Base-by-base conservation (phyloP, 495 filamentous ascomycete species). In the Beverwykella pulmonaria region DNA sequence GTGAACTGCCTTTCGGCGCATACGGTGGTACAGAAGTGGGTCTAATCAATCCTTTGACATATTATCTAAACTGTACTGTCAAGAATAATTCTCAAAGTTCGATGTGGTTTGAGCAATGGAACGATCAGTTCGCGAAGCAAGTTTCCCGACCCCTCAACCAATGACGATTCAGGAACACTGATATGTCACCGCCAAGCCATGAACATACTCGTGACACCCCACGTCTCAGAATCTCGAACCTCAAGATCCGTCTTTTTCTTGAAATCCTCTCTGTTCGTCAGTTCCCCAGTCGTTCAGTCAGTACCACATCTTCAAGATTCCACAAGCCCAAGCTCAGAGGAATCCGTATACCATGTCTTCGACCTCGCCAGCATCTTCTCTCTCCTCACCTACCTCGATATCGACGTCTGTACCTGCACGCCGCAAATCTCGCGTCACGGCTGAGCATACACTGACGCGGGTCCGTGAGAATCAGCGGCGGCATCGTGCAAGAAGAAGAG, bases 401-500 rank as follows among this genome's bases (percentile, higher is more conserved):
- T 50, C 58, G 2, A 7, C 23, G 15, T 26, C 27, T 17, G 26
- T 22, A 27, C 25, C 29, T 34, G 4, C n/a, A n/a, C 32, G 36
- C 36, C 54, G 49, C 22, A 53, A 55, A 65, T 2, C n/a, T 26
- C 59, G 63, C 53, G 63, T 66, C 22, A 55, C 68, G 23, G 58
- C 63, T 1, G 63, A 66, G 44, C 68, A 71, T 47, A 71, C 68
- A 6, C 64, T 71, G 1, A 53, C 17, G 20, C 58, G 68, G 22
- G 68, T 71, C 14, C 58, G 68, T 10, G 62, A 71, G 32, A 71
- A 71, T 39, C 68, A 71, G 54, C 50, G 68, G 3, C 39, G 68
- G 17, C 68, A 71, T 46, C 68, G 68, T 25, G 63, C 63, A 26
- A 19, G 68, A 6, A 32, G 63, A 20, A 54, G 44, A 36, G 68